Conservation (phyloP, 257 asterid species). For the Henckelia pumila region DNA sequence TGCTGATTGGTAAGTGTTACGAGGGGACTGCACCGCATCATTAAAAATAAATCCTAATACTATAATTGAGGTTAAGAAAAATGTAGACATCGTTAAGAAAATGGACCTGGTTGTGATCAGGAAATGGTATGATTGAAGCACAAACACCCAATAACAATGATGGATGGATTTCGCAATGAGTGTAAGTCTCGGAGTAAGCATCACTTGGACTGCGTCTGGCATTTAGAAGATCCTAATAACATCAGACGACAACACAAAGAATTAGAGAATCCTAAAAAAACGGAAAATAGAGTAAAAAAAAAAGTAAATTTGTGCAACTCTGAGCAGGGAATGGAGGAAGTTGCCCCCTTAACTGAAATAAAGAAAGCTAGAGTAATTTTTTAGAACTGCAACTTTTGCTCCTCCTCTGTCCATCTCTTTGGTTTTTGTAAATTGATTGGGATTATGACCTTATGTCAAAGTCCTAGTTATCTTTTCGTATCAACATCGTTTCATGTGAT, state of each 20-base stretch:
- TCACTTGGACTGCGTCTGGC: slow-evolving; percentile 70
- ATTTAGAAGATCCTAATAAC: slow-evolving; percentile 62
- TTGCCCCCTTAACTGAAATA: neutral
- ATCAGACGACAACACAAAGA: no score
- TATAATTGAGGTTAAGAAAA: neutral
- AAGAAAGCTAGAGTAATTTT: neutral
- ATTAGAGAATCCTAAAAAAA: no score
- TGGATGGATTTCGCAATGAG: slow-evolving; percentile 97
- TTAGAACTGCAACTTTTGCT: neutral
- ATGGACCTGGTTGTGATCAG: slow-evolving; percentile 94
- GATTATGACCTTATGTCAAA: neutral
- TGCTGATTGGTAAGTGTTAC: slow-evolving; percentile 97
- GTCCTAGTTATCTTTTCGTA: neutral
- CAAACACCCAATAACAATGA: slow-evolving; percentile 92
- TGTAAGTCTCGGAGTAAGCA: slow-evolving; percentile 85
- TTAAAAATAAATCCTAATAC: neutral
- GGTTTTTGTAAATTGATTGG: neutral
- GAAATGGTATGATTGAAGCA: slow-evolving; percentile 97
- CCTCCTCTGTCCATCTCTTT: neutral
- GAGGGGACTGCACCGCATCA: slow-evolving; percentile 76
- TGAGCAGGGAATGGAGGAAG: neutral
- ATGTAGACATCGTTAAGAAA: slow-evolving; percentile 1
- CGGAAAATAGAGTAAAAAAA: neutral
- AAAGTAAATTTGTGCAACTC: neutral
- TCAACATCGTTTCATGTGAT: neutral